phyloP scores from a whole-genome alignment of 2,329 filamentous ascomycete genomes.

The Aspergillus spinulosporus region DNA sequence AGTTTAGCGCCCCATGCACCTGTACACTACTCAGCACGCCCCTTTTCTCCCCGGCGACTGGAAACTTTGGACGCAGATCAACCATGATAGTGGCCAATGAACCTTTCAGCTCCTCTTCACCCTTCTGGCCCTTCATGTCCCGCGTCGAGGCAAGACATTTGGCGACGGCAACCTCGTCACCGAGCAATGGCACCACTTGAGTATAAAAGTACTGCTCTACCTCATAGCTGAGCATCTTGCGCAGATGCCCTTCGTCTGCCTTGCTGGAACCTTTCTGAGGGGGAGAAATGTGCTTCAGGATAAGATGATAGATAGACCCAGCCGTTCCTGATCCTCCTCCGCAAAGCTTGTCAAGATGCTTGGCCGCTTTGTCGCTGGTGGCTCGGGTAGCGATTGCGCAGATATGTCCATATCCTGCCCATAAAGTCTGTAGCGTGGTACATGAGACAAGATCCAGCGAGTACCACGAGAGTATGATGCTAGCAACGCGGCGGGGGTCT shows the following conservation, averaged over 20 bases:
- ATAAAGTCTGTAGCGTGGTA: constrained; percentile 44
- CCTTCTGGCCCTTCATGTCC: constrained; percentile 25
- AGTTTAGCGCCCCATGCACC: constrained; percentile 58
- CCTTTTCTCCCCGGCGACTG: constrained; percentile 49
- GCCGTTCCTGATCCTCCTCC: constrained; percentile 19
- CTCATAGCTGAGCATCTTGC: constrained; percentile 67
- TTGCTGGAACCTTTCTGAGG: constrained; percentile 36
- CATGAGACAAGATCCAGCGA: constrained; percentile 32
- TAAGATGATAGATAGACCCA: constrained; percentile 37
- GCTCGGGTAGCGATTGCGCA: constrained; percentile 54
- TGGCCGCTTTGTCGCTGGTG: constrained; percentile 25
- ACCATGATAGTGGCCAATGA: constrained; percentile 59
- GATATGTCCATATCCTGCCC: constrained; percentile 56
- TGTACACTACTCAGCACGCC: constrained; percentile 50
- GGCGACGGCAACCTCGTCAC: constrained; percentile 50
- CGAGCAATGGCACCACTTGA: constrained; percentile 54
- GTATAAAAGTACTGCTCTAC: constrained; percentile 68
- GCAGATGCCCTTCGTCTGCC: constrained; percentile 60
- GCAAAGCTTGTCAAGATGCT: constrained; percentile 25
- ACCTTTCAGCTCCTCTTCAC: constrained; percentile 27
- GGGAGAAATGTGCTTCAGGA: constrained; percentile 63
- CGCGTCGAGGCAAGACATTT: constrained; percentile 51
- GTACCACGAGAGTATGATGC: constrained; percentile 31
- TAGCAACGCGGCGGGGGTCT: constrained; percentile 26
- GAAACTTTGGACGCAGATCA: constrained; percentile 56